Conservation (phyloP, 441 rosid species). For the Theobroma grandiflorum region DNA sequence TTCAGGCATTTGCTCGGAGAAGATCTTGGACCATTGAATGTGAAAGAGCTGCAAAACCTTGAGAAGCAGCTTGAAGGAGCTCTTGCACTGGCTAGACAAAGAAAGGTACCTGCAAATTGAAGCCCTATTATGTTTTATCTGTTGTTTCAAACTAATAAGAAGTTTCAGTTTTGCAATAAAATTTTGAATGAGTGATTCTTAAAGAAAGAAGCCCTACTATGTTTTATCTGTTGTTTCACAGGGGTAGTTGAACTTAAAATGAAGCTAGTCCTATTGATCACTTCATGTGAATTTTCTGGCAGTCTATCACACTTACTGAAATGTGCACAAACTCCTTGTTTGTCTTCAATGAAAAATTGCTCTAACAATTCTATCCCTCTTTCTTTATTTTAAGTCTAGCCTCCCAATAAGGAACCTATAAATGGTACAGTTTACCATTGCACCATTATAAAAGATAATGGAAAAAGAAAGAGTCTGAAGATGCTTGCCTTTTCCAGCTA, state of each 20-base stretch:
- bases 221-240: background rate
- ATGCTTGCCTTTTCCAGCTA: too few relatives aligned
- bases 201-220: background rate
- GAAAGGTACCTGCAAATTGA: constrained; percentile 55
- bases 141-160: background rate
- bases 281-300: background rate
- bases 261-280: background rate
- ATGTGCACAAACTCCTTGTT: background rate
- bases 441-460: too few relatives aligned
- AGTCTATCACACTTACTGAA: background rate
- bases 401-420: too few relatives aligned
- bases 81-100: constrained; percentile 70
- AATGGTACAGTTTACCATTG: too few relatives aligned
- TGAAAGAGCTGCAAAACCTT: constrained; percentile 74
- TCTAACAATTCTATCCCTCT: background rate
- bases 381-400: background rate
- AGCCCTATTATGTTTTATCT: background rate
- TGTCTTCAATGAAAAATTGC: background rate
- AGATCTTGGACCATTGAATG: constrained; percentile 74
- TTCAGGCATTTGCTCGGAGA: constrained; percentile 87
- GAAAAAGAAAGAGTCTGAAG: too few relatives aligned
- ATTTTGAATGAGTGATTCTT: background rate
- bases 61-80: constrained; percentile 89
- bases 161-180: background rate
- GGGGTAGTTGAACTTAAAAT: background rate